Evolutionary conservation across 2,329 filamentous ascomycete genomes (phyloP).

Genomic region (Pseudopyricularia cyperi): DNA sequence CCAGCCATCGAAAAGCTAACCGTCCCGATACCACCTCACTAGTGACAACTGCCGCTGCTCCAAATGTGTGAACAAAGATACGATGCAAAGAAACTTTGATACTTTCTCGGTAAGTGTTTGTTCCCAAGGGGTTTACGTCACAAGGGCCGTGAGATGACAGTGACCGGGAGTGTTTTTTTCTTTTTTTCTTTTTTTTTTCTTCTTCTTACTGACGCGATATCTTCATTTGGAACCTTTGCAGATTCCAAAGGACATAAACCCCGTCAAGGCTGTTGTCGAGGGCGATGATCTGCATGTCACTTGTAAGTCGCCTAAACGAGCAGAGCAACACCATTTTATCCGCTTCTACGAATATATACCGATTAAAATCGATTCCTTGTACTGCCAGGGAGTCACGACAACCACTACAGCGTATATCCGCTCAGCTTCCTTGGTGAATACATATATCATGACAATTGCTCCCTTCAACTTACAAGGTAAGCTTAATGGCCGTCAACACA

Average conservation of each 20-base stretch:
- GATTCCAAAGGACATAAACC: constrained; percentile 30
- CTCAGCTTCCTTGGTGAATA: constrained; percentile 48
- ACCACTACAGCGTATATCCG: constrained; percentile 55
- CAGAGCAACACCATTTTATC: background rate
- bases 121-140: too few species aligned
- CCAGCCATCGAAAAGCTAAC: background rate
- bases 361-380: background rate
- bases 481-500: constrained; percentile 2
- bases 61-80: constrained; percentile 55
- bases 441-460: constrained; percentile 17
- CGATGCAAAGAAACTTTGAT: constrained; percentile 54
- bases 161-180: too few species aligned
- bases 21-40: background rate
- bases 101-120: constrained; percentile 44
- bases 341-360: background rate
- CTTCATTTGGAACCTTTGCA: constrained; percentile 15
- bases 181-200: too few species aligned
- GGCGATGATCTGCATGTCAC: constrained; percentile 28
- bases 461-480: constrained; percentile 20
- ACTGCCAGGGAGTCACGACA: constrained; percentile 47
- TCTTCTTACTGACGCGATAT: too few species aligned
- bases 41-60: constrained; percentile 64
- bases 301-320: constrained; percentile 26
- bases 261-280: constrained; percentile 17
- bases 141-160: too few species aligned